phyloP scores from a whole-genome alignment of 371 early-diverging fungal species.

The Cokeromyces recurvatus region DNA sequence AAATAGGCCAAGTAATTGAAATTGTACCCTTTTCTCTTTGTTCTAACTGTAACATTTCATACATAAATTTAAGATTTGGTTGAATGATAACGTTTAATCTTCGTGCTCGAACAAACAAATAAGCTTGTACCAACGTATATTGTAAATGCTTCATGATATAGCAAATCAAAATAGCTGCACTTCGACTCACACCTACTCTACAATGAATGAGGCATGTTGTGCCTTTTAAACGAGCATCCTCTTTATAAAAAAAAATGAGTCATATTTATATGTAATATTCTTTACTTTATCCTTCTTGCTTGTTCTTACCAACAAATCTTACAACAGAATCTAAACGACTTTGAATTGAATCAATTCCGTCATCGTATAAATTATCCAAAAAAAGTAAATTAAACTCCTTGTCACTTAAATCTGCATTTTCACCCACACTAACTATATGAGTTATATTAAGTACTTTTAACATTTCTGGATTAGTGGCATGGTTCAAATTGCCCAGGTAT shows the following conservation, averaged over 20 bases:
- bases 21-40: slow-evolving; percentile 29
- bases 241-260: slow-evolving; percentile 16
- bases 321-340: slow-evolving; percentile 45
- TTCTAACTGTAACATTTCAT: slow-evolving; percentile 61
- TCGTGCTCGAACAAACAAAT: slow-evolving; percentile 59
- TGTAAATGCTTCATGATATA: slow-evolving; percentile 57
- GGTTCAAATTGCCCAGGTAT: slow-evolving; percentile 62
- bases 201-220: slow-evolving; percentile 54
- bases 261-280: background rate
- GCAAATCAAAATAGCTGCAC: slow-evolving; percentile 64
- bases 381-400: slow-evolving; percentile 31
- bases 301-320: slow-evolving; percentile 51
- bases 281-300: no score
- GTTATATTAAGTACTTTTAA: slow-evolving; percentile 52
- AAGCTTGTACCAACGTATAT: slow-evolving; percentile 52
- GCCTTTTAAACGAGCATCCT: slow-evolving; percentile 27
- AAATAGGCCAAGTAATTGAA: slow-evolving; percentile 33
- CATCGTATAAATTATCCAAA: slow-evolving; percentile 61
- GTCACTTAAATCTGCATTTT: slow-evolving; percentile 43
- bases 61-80: slow-evolving; percentile 68
- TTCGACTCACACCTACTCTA: slow-evolving; percentile 64
- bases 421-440: slow-evolving; percentile 62
- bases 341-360: slow-evolving; percentile 61
- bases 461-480: slow-evolving; percentile 62
- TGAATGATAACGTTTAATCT: slow-evolving; percentile 66